phyloP scores from a whole-genome alignment of 2,329 filamentous ascomycete genomes.

The Clonostachys solani region DNA sequence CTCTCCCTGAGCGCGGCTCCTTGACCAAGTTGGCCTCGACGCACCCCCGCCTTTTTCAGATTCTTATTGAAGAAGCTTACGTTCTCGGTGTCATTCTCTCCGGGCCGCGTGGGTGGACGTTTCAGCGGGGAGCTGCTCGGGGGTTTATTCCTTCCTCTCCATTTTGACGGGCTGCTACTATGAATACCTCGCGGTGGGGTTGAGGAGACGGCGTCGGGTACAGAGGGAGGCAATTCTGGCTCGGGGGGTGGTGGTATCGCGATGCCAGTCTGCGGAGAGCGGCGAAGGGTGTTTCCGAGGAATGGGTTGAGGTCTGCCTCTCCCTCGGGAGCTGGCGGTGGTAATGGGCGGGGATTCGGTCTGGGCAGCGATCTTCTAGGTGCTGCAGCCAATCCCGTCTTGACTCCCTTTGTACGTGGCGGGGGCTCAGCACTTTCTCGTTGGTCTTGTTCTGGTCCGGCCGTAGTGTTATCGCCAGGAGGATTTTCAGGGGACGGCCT shows the following conservation, averaged over 20 bases:
- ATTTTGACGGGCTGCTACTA: conserved; percentile 46
- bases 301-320: conserved; percentile 39
- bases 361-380: conserved; percentile 34
- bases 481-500: too few species aligned
- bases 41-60: not conserved
- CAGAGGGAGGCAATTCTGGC: conserved; percentile 59
- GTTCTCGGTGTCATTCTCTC: not conserved
- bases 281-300: conserved; percentile 24
- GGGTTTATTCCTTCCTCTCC: conserved; percentile 24
- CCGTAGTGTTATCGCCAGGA: too few species aligned
- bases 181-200: conserved; percentile 57
- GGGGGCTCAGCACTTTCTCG: too few species aligned
- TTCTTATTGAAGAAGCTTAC: not conserved
- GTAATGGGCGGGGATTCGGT: conserved; percentile 40
- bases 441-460: too few species aligned
- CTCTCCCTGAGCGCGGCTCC: not conserved
- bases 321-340: conserved; percentile 34
- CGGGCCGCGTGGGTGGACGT: conserved; percentile 27
- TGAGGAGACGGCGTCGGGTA: conserved; percentile 46
- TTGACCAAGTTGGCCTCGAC: not conserved
- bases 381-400: conserved; percentile 24
- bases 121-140: conserved; percentile 47
- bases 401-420: not conserved
- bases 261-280: conserved; percentile 10
- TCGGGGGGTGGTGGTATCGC: conserved; percentile 33